These are phyloP conservation scores for Magnaporthales sp. DNA, from an alignment of 2,329 filamentous ascomycete species.

Conservation along the genomic window DNA sequence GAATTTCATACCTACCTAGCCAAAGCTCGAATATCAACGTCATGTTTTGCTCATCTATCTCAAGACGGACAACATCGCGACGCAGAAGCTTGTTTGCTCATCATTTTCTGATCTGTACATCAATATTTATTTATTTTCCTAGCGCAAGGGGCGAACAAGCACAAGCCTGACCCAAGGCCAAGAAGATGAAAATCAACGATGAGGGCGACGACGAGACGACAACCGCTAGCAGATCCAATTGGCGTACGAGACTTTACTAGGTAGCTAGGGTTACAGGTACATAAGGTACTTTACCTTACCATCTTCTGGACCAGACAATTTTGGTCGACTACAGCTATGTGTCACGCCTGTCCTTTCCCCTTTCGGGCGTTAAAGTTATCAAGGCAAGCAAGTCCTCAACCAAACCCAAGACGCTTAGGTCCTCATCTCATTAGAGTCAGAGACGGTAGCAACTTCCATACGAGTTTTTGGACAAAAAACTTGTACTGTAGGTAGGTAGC, in stretches of 20 bases:
- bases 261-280: background rate
- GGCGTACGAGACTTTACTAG: background rate
- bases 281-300: too few species aligned
- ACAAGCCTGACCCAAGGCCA: background rate
- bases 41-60: too few species aligned
- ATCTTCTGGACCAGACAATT: too few species aligned
- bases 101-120: background rate
- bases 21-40: too few species aligned
- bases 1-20: too few species aligned
- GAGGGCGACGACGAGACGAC: too few species aligned
- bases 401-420: background rate
- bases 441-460: background rate
- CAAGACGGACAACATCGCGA: background rate
- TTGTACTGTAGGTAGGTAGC: too few species aligned
- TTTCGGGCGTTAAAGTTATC: background rate
- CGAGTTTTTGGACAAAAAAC: too few species aligned
- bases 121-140: too few species aligned
- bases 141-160: background rate
- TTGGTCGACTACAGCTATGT: background rate
- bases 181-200: background rate
- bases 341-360: background rate
- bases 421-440: too few species aligned
- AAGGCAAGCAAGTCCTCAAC: background rate
- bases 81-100: background rate
- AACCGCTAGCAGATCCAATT: background rate